Conservation (phyloP, 2,329 filamentous ascomycete species). For the Colletotrichum liriopes region DNA sequence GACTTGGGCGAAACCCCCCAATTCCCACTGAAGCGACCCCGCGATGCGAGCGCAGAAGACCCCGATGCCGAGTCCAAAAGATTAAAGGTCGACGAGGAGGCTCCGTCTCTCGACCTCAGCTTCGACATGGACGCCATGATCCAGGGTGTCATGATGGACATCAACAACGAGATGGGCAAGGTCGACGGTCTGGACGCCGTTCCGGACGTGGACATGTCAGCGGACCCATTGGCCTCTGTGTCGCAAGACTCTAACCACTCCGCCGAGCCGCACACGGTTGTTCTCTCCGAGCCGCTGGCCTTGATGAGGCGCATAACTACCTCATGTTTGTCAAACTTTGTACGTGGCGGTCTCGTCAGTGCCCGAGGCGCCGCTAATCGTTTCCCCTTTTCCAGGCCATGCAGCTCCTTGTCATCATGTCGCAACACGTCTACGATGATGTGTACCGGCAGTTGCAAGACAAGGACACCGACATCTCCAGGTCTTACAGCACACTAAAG, state of each 20-base stretch:
- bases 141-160: conserved; percentile 50
- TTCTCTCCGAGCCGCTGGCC: conserved; percentile 55
- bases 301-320: conserved; percentile 57
- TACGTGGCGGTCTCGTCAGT: conserved; percentile 49
- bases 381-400: conserved; percentile 50
- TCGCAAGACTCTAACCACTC: conserved; percentile 43
- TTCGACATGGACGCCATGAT: conserved; percentile 47
- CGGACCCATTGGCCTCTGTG: conserved; percentile 34
- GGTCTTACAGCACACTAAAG: conserved; percentile 52
- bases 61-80: conserved; percentile 53
- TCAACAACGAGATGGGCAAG: conserved; percentile 42
- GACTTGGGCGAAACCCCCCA: conserved; percentile 55
- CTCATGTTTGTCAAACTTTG: conserved; percentile 59
- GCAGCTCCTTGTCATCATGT: conserved; percentile 56
- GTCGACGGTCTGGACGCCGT: conserved; percentile 48
- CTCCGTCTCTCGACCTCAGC: conserved; percentile 46
- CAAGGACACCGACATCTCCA: conserved; percentile 52
- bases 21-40: conserved; percentile 56
- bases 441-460: conserved; percentile 53
- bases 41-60: conserved; percentile 50
- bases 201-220: conserved; percentile 47
- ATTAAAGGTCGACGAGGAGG: conserved; percentile 39
- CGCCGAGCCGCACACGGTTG: conserved; percentile 48
- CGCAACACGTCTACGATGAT: conserved; percentile 56
- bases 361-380: conserved; percentile 37